Conservation (phyloP, 495 filamentous ascomycete genomes). For the Aspergillus carlsbadensis region DNA sequence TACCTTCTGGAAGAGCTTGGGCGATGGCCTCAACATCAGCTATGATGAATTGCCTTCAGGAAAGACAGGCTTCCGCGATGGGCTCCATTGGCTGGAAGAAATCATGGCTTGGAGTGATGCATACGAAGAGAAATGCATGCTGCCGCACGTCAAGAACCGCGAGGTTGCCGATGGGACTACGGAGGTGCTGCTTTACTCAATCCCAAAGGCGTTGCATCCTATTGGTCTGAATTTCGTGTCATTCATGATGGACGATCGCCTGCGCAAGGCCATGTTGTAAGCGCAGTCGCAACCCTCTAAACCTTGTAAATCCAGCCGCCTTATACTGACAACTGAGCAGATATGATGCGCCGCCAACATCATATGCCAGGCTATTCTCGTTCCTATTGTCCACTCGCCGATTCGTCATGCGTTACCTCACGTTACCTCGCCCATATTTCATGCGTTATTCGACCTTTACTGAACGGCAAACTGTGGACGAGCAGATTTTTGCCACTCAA, state of each 20-base stretch:
- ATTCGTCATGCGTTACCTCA: conserved; percentile 54
- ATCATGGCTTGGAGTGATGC: conserved; percentile 54
- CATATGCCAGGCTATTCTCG: conserved; percentile 39
- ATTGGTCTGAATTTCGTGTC: conserved; percentile 51
- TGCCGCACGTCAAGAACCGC: conserved; percentile 53
- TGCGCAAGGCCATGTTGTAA: conserved; percentile 65
- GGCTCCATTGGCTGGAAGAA: conserved; percentile 66
- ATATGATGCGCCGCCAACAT: conserved; percentile 42
- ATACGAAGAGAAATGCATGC: conserved; percentile 59
- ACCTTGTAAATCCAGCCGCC: neutral
- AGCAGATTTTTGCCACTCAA: conserved; percentile 46
- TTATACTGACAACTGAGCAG: conserved; percentile 23
- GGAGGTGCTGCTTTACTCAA: conserved; percentile 56
- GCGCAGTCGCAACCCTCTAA: conserved; percentile 18
- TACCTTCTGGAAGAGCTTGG: conserved; percentile 63
- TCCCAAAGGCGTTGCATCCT: conserved; percentile 50
- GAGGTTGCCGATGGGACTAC: conserved; percentile 55
- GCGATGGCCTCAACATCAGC: conserved; percentile 59
- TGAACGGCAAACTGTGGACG: conserved; percentile 45
- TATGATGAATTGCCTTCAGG: conserved; percentile 46
- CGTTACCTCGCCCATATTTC: conserved; percentile 52
- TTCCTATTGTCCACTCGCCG: conserved; percentile 46
- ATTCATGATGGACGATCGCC: conserved; percentile 61
- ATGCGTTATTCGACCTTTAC: conserved; percentile 39
- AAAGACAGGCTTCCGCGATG: conserved; percentile 52